Evolutionary conservation across 2,329 filamentous ascomycete species (phyloP).

Genomic region (Capronia americana): DNA sequence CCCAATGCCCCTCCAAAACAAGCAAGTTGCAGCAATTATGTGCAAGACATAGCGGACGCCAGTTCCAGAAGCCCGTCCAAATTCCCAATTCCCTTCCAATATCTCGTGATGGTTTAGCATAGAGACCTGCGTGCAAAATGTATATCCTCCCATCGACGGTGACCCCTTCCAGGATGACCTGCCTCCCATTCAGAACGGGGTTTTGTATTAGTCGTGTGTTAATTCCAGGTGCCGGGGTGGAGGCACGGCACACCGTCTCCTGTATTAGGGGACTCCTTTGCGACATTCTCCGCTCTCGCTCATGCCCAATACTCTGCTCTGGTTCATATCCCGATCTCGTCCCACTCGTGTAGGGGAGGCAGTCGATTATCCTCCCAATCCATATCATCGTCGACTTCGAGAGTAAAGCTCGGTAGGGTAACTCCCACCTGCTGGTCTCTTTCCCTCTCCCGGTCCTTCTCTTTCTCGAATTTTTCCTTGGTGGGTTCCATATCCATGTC

Average conservation of each 20-base stretch:
- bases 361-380: conserved; percentile 38
- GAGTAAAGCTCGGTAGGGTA: conserved; percentile 37
- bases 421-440: conserved; percentile 30
- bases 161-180: too few relatives aligned
- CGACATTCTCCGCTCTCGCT: neutral
- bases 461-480: conserved; percentile 20
- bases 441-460: conserved; percentile 27
- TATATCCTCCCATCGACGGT: neutral
- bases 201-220: neutral
- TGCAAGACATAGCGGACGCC: neutral
- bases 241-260: neutral
- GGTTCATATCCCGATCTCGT: conserved; percentile 30
- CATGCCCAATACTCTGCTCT: conserved; percentile 19
- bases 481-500: conserved; percentile 18
- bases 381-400: conserved; percentile 36
- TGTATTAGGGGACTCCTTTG: neutral
- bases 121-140: neutral
- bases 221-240: neutral
- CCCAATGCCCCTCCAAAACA: neutral
- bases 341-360: conserved; percentile 39
- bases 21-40: neutral
- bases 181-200: neutral
- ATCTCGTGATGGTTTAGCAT: neutral
- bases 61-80: neutral
- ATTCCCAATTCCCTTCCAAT: neutral